A percentile compares a stretch with the other conserved stretches of the same genome.
Evolutionary conservation across 2,329 filamentous ascomycete species (phyloP).

Genomic region (Botryotinia convoluta): DNA sequence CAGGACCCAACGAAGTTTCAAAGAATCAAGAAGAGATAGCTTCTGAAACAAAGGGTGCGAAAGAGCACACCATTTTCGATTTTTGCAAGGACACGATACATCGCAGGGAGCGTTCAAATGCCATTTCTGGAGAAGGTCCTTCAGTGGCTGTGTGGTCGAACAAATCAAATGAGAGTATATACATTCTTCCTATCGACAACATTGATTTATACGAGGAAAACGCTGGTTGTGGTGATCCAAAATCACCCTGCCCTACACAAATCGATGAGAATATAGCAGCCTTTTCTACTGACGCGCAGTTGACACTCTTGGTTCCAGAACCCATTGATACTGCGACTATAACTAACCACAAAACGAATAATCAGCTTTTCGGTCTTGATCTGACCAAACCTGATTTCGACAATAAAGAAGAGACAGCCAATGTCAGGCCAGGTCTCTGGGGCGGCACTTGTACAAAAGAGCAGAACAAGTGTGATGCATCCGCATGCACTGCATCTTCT

Average conservation of each 20-base stretch:
- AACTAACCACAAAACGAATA: neutral
- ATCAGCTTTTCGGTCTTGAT: neutral
- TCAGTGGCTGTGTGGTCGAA: neutral
- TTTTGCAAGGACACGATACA: neutral
- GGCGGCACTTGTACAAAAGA: neutral
- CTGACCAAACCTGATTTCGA: neutral
- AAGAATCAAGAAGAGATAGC: neutral
- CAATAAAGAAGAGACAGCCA: neutral
- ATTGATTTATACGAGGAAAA: conserved; percentile 4
- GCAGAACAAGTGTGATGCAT: neutral
- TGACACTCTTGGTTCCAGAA: neutral
- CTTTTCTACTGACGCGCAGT: neutral
- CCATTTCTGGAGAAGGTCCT: neutral
- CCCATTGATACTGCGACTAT: neutral
- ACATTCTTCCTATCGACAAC: neutral
- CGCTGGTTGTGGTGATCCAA: neutral
- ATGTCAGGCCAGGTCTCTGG: neutral
- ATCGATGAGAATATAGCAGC: neutral
- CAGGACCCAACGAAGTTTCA: neutral
- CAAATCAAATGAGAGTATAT: neutral
- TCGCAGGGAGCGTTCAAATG: conserved; percentile 8
- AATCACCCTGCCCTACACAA: neutral
- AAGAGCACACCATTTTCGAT: neutral
- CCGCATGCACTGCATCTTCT: neutral
- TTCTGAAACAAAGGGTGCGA: neutral